phyloP scores from a whole-genome alignment of 768 basidiomycete species.

The Trametes cingulata region DNA sequence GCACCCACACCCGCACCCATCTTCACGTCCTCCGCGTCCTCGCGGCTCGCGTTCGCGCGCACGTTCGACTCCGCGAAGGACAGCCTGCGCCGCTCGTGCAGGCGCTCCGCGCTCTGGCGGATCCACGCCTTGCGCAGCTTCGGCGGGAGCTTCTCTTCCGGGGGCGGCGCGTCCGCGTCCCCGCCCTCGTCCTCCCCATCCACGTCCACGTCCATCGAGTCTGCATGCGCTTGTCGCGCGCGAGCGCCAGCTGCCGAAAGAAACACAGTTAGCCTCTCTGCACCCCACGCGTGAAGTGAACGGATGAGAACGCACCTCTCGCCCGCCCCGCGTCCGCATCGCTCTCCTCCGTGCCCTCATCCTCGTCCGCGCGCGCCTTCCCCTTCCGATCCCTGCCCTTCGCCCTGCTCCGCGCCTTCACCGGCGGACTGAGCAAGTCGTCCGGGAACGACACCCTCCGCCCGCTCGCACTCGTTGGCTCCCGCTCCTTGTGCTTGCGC shows the following conservation, averaged over 20 bases:
- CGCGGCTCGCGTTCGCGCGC: too few species aligned
- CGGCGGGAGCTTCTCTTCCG: slow-evolving; percentile 51
- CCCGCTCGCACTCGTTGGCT: slow-evolving; percentile 1
- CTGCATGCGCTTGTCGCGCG: not conserved
- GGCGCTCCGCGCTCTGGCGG: slow-evolving; percentile 24
- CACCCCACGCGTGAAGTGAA: not conserved
- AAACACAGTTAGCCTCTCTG: too few species aligned
- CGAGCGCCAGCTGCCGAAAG: not conserved
- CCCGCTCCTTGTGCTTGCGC: not conserved
- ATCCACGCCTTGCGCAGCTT: slow-evolving; percentile 59
- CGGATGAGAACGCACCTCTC: not conserved
- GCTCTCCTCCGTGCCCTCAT: slow-evolving; percentile 16
- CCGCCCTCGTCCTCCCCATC: slow-evolving; percentile 24
- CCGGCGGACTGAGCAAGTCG: slow-evolving; percentile 8
- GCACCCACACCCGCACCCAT: slow-evolving; percentile 19
- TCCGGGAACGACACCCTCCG: slow-evolving; percentile 15
- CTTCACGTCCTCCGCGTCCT: slow-evolving; percentile 5
- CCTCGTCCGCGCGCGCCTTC: slow-evolving; percentile 29
- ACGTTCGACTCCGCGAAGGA: not conserved
- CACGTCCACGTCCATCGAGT: slow-evolving; percentile 23
- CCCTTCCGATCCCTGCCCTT: slow-evolving; percentile 29
- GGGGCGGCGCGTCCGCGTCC: slow-evolving; percentile 9
- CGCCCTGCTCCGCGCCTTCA: slow-evolving; percentile 6
- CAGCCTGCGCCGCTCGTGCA: slow-evolving; percentile 29
- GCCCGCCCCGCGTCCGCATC: slow-evolving; percentile 23